A percentile compares a stretch with the other conserved stretches of the same genome.
These are phyloP conservation scores for Paxillus ammoniavirescens DNA, from an alignment of 768 basidiomycete genomes.

Conservation along the genomic window DNA sequence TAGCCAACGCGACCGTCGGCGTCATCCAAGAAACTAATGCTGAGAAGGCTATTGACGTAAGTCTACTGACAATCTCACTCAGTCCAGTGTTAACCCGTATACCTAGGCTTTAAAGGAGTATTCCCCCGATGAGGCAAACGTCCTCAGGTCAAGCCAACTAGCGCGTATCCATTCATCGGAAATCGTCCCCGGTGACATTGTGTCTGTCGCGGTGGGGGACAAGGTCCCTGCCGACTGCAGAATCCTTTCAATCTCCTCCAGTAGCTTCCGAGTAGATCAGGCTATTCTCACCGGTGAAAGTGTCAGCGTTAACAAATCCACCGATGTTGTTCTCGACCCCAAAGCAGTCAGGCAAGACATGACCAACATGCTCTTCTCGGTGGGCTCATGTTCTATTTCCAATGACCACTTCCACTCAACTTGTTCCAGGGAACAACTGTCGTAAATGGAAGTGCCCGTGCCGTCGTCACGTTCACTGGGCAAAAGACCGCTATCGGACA, in stretches of 20 bases:
- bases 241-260: slow-evolving; percentile 84
- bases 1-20: slow-evolving; percentile 97
- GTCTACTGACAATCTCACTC: slow-evolving; percentile 28
- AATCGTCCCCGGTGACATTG: slow-evolving; percentile 93
- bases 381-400: slow-evolving; percentile 28
- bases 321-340: slow-evolving; percentile 63
- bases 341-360: slow-evolving; percentile 97
- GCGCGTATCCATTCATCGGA: slow-evolving; percentile 79
- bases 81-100: neutral
- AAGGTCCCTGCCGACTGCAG: slow-evolving; percentile 95
- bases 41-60: slow-evolving; percentile 94
- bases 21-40: slow-evolving; percentile 97
- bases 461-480: slow-evolving; percentile 87
- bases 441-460: slow-evolving; percentile 87
- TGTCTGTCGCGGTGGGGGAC: slow-evolving; percentile 90
- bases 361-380: slow-evolving; percentile 94
- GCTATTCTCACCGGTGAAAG: slow-evolving; percentile 97
- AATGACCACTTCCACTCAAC: neutral
- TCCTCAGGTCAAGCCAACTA: slow-evolving; percentile 69
- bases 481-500: slow-evolving; percentile 89
- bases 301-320: slow-evolving; percentile 79
- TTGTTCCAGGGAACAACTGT: slow-evolving; percentile 82
- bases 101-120: slow-evolving; percentile 91
- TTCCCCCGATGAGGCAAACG: slow-evolving; percentile 95
- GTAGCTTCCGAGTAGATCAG: slow-evolving; percentile 93